Evolutionary conservation across 495 filamentous ascomycete genomes (phyloP).

Genomic region (Thozetella sp.): DNA sequence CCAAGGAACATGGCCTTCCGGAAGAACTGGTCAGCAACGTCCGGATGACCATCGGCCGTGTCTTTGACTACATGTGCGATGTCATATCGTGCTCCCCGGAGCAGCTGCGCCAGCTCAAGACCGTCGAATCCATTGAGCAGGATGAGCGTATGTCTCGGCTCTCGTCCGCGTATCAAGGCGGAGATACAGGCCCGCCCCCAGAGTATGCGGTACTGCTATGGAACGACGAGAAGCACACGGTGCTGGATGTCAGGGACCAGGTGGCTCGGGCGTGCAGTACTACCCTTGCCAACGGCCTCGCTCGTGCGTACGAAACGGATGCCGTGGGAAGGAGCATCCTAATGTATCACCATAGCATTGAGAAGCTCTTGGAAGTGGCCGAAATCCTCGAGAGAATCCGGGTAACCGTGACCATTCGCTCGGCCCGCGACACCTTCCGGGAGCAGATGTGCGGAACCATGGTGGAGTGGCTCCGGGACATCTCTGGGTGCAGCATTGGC

Average conservation of each 20-base stretch:
- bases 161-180: constrained; percentile 70
- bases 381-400: constrained; percentile 92
- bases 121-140: constrained; percentile 71
- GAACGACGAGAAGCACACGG: constrained; percentile 99
- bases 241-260: constrained; percentile 86
- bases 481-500: constrained; percentile 86
- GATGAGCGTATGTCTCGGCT: constrained; percentile 84
- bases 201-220: constrained; percentile 91
- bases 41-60: constrained; percentile 79
- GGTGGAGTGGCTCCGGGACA: constrained; percentile 93
- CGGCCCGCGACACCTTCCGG: constrained; percentile 89
- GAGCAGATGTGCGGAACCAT: constrained; percentile 99
- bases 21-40: constrained; percentile 74
- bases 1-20: constrained; percentile 55
- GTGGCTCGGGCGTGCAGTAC: constrained; percentile 87
- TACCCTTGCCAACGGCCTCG: constrained; percentile 63
- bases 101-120: constrained; percentile 84
- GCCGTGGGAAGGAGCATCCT: constrained; percentile 84
- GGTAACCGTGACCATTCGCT: constrained; percentile 92
- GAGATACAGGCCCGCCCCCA: constrained; percentile 47
- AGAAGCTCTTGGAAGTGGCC: constrained; percentile 71
- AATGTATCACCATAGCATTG: constrained; percentile 70
- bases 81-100: constrained; percentile 97
- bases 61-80: constrained; percentile 93
- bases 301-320: constrained; percentile 85